These are phyloP conservation scores for Cystobasidium ongulense DNA, from an alignment of 768 basidiomycete genomes.

Conservation along the genomic window DNA sequence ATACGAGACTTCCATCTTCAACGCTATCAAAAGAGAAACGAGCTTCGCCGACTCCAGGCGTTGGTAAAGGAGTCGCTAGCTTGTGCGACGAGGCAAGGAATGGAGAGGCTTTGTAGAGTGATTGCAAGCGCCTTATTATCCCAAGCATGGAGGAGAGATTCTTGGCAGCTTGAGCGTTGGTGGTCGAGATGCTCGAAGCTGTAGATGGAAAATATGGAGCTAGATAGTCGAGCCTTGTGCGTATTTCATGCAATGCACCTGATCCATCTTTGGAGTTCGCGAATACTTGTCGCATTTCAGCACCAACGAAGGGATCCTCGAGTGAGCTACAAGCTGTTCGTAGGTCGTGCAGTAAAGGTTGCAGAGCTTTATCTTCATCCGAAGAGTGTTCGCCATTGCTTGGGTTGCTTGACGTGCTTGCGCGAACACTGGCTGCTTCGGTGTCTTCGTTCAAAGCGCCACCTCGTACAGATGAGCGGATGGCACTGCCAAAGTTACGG, in stretches of 20 bases:
- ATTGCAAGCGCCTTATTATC: slow-evolving; percentile 60
- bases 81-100: slow-evolving; percentile 26
- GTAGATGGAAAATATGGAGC: slow-evolving; percentile 4
- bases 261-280: not conserved
- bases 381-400: not conserved
- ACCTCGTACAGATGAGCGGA: not conserved
- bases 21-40: slow-evolving; percentile 25
- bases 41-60: slow-evolving; percentile 31
- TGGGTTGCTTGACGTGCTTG: not conserved
- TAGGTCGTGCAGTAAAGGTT: slow-evolving; percentile 4
- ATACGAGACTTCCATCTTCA: slow-evolving; percentile 39
- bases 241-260: not conserved
- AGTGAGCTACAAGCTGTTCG: not conserved
- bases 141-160: slow-evolving; percentile 62
- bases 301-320: not conserved
- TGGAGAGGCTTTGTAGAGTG: slow-evolving; percentile 34
- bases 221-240: slow-evolving; percentile 4
- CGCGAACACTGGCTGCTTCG: not conserved
- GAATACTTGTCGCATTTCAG: not conserved
- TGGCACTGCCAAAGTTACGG: not conserved
- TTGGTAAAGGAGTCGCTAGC: not conserved
- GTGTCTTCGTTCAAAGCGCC: not conserved
- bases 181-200: slow-evolving; percentile 43
- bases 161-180: slow-evolving; percentile 56
- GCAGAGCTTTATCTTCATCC: not conserved